These are phyloP conservation scores for Chlorophyllum brunneum DNA, from an alignment of 768 basidiomycete genomes.

Conservation along the genomic window DNA sequence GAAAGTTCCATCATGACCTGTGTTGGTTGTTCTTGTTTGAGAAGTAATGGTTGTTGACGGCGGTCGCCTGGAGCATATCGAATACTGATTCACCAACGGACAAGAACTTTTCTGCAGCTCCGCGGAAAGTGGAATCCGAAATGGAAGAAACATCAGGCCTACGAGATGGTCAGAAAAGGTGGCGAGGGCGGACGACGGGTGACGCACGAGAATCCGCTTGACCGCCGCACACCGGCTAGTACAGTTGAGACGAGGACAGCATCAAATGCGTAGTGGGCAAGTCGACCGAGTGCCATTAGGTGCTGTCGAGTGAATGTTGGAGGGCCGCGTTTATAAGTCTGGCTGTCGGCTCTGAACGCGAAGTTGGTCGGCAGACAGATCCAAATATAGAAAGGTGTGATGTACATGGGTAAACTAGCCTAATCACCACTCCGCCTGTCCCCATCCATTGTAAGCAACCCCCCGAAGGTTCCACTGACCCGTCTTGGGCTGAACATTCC, in stretches of 20 bases:
- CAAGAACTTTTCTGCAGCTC: constrained; percentile 77
- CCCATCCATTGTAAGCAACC: constrained; percentile 55
- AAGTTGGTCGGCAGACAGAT: neutral
- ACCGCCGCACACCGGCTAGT: constrained; percentile 84
- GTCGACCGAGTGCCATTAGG: constrained; percentile 61
- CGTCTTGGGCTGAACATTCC: constrained; percentile 44
- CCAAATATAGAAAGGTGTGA: neutral
- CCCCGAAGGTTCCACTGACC: constrained; percentile 66
- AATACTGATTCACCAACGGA: constrained; percentile 87
- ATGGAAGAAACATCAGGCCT: constrained; percentile 70
- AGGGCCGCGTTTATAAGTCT: neutral
- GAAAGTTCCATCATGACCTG: neutral
- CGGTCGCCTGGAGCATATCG: constrained; percentile 77
- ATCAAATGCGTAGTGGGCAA: constrained; percentile 83
- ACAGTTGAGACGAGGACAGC: constrained; percentile 85
- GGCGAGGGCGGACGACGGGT: neutral
- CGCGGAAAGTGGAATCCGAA: constrained; percentile 72
- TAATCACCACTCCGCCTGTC: constrained; percentile 33
- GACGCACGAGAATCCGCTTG: constrained; percentile 87
- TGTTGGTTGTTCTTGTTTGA: constrained; percentile 43
- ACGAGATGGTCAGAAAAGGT: constrained; percentile 6
- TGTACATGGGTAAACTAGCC: neutral
- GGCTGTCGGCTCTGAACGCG: neutral
- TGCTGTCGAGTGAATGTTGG: neutral
- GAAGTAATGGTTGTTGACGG: constrained; percentile 86